Base-by-base conservation (phyloP, 73 alveolate genomes). In the Chromera velia region DNA sequence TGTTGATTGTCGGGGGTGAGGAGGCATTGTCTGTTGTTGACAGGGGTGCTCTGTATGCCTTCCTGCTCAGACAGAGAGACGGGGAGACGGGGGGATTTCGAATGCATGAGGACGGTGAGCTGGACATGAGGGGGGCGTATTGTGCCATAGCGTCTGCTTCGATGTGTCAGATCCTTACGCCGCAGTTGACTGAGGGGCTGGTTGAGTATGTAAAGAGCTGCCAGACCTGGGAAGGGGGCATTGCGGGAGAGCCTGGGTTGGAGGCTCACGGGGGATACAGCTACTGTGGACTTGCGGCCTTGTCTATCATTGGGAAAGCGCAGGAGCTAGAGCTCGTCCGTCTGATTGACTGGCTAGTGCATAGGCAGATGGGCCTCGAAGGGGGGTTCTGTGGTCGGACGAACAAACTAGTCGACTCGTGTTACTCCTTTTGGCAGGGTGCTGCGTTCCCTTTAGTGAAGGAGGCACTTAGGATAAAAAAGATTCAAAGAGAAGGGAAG, bases 371-470 rank as follows among this genome's bases (percentile, higher is more conserved):
- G 86, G 84, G 70, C 31, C 83, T 87, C 34, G 97, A 90, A 78
- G 94, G 96, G 9, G 94, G 94, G 24, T 92, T 90, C 82, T 88
- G 87, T 80, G 98, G 98, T 27, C 74, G 98, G 31, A 91, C 95
- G 72, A 94, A 94, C 87, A 94, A 94, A 71, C 93, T 94, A 72
- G 97, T 94, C 47, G 98, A 94, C 81, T 75, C 95, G 45, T 94
- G 98, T 90, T 94, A 94, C 85, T 88, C 91, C 76, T 94, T 92
- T 83, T 94, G 98, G 98, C 90, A 84, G 86, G 98, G n/a, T n/a
- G n/a, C n/a, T n/a, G n/a, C n/a, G n/a, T n/a, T n/a, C n/a, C n/a
- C n/a, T n/a, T n/a, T n/a, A n/a, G n/a, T n/a, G n/a, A n/a, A n/a
- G n/a, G n/a, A n/a, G n/a, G n/a, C n/a, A n/a, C n/a, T n/a, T n/a